These are phyloP conservation scores for Dendrobium catenatum DNA, from an alignment of 106 monocot species.

Conservation along the genomic window DNA sequence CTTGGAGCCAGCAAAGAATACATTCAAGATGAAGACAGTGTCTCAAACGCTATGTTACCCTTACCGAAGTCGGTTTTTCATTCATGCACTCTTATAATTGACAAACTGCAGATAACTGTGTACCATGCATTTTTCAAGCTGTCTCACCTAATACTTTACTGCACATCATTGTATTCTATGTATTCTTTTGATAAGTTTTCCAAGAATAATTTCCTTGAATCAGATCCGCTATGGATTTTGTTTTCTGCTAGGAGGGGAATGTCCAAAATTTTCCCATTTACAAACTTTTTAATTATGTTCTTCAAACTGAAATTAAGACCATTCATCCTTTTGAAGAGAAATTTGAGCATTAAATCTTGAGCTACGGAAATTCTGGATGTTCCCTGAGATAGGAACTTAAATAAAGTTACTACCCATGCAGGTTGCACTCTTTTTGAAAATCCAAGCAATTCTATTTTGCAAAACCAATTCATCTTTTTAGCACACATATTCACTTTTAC, in stretches of 20 bases:
- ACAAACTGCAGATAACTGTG: not conserved
- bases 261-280: not conserved
- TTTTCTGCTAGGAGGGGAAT: not conserved
- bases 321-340: not conserved
- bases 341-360: not conserved
- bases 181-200: not conserved
- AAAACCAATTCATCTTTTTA: not conserved
- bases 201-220: not conserved
- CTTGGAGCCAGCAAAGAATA: conserved; percentile 36
- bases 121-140: not conserved
- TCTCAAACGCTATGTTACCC: conserved; percentile 18
- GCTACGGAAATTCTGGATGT: not conserved
- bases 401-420: not conserved
- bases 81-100: not conserved
- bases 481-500: not conserved
- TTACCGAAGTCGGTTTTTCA: conserved; percentile 23
- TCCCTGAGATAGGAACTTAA: not conserved
- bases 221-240: not conserved
- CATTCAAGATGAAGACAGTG: conserved; percentile 41
- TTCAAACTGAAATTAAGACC: not conserved
- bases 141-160: not conserved
- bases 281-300: not conserved
- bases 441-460: not conserved
- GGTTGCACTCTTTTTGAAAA: not conserved
- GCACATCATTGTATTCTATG: not conserved